Base-by-base conservation (phyloP, 371 early-diverging fungal species). In the Mucor irregularis region DNA sequence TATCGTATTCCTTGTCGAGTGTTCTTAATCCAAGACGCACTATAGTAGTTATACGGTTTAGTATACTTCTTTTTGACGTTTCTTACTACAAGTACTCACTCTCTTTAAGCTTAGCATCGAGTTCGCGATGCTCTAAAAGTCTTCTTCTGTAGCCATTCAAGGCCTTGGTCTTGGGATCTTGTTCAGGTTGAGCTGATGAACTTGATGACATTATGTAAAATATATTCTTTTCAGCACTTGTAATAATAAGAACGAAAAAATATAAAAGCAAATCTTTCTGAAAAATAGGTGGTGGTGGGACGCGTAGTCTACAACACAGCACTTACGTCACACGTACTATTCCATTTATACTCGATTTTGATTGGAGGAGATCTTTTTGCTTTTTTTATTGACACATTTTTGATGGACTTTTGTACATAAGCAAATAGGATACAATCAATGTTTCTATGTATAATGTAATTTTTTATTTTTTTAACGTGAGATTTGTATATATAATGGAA, bases 91-190 rank as follows among this genome's bases (percentile, higher is more conserved):
- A n/a, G n/a, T 21, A 5, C 34, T 62, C 84, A 93, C 97, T 76
- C 53, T 94, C 93, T 85, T 96, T 96, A 26, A 99, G 84, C 68
- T 91, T 95, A 37, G 91, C 92, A 64, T 97, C 97, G 66, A 93
- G 73, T 71, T 95, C 95, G 56, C 97, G 86, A 78, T 97, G 98
- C 58, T 94, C 94, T 47, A 93, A 73, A 33, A 99, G 76, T 61
- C 87, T 86, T 64, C 88, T 91, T 60, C 92, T 81, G 78, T 99
- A 99, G 62, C 82, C 84, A 44, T 74, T 74, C 49, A 97, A 82
- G 17, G 91, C 96, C 68, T 89, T 90, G 24, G 85, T 56, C 53
- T 69, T 73, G 4, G 71, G 74, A 68, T 73, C 73, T 49, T 58
- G 61, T 39, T 69, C 70, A 42, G 66, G 64, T 35, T 63, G 63